A percentile compares a stretch with the other conserved stretches of the same genome.
Evolutionary conservation across 2,329 filamentous ascomycete species (phyloP).

Genomic region (Taxawa tesnikishii): DNA sequence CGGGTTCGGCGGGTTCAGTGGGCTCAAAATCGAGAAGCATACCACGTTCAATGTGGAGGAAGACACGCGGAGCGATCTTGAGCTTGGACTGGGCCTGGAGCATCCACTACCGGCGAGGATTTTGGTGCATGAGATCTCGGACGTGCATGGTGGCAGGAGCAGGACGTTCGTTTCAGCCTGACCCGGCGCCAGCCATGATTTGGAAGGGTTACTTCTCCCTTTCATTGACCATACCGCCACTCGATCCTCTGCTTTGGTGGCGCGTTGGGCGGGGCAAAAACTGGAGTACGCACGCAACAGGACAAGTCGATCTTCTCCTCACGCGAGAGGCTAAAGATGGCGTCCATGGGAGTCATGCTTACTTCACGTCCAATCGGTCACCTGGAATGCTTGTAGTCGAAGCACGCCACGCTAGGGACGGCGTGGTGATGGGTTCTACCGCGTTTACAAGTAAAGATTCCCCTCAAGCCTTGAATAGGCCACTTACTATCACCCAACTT

Average conservation of each 20-base stretch:
- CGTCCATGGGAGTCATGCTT: background rate
- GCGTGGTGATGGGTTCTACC: background rate
- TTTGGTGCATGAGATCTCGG: background rate
- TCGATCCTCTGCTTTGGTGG: background rate
- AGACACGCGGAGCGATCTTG: background rate
- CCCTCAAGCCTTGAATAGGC: background rate
- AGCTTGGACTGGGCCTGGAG: background rate
- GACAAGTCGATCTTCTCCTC: background rate
- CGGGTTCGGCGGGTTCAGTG: background rate
- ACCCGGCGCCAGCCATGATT: background rate
- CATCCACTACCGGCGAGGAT: background rate
- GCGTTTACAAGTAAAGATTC: background rate
- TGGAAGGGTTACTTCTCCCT: background rate
- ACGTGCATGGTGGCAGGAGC: background rate
- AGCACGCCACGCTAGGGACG: background rate
- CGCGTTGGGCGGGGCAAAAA: background rate
- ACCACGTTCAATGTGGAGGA: background rate
- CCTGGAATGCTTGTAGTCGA: background rate
- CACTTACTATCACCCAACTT: background rate
- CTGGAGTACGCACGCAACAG: background rate
- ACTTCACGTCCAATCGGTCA: background rate
- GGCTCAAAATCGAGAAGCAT: background rate
- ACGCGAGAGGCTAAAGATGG: background rate
- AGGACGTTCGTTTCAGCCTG: background rate
- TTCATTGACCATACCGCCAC: background rate